Percentiles rank a stretch among this genome's conserved stretches.
Conservation (phyloP, 495 filamentous ascomycete species). For the Acidiella bohemica region DNA sequence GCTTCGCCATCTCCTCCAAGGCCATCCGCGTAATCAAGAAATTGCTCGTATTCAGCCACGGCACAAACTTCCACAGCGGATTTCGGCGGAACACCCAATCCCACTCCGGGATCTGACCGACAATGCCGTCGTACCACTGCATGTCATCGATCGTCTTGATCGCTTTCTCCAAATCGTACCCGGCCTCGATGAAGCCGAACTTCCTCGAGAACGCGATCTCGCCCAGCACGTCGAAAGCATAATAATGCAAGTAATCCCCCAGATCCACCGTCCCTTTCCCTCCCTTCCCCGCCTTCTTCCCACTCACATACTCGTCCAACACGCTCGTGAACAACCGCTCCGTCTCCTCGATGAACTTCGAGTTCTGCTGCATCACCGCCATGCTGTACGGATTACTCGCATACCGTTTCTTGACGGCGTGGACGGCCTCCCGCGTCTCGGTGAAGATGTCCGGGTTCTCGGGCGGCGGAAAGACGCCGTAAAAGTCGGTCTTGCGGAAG, state of each 20-base stretch:
- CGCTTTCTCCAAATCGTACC: slow-evolving; percentile 43
- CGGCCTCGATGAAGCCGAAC: slow-evolving; percentile 49
- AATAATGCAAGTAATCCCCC: slow-evolving; percentile 40
- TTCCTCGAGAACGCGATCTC: slow-evolving; percentile 51
- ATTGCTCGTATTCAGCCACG: slow-evolving; percentile 34
- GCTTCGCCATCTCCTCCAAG: slow-evolving; percentile 34
- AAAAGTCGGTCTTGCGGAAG: slow-evolving; percentile 44
- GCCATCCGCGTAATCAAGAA: slow-evolving; percentile 38
- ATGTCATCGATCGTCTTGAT: slow-evolving; percentile 41
- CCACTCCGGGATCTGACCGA: slow-evolving; percentile 38
- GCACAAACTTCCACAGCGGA: slow-evolving; percentile 36
- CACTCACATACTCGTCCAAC: no score
- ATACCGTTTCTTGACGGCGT: slow-evolving; percentile 43
- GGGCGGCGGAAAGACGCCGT: slow-evolving; percentile 41
- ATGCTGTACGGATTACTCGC: slow-evolving; percentile 42
- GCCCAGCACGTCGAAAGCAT: slow-evolving; percentile 44
- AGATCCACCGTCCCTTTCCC: slow-evolving; percentile 35
- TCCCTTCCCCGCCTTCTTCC: no score
- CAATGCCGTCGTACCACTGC: slow-evolving; percentile 42
- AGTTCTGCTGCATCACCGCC: slow-evolving; percentile 39
- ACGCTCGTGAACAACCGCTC: slow-evolving; percentile 32
- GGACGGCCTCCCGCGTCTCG: slow-evolving; percentile 39
- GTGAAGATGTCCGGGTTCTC: slow-evolving; percentile 50
- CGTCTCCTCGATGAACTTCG: slow-evolving; percentile 36
- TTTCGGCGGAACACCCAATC: slow-evolving; percentile 37